Conservation (phyloP, 2,329 filamentous ascomycete genomes). For the Chalara sp. region DNA sequence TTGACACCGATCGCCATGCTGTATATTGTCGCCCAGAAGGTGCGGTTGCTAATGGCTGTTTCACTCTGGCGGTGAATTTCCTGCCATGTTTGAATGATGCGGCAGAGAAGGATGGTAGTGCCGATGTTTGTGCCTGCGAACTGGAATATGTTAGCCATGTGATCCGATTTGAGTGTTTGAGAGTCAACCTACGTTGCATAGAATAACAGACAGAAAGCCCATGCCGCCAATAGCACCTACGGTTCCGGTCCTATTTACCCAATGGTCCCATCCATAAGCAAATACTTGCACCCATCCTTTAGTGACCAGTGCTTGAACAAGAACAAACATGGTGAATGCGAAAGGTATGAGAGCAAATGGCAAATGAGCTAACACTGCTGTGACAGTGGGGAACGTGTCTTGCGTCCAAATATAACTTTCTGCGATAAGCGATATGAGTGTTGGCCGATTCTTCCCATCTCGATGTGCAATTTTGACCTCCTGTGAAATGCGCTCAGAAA, state of each 20-base stretch:
- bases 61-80: conserved; percentile 44
- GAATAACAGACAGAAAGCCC: conserved; percentile 63
- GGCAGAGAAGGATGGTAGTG: conserved; percentile 65
- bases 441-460: conserved; percentile 28
- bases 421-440: conserved; percentile 43
- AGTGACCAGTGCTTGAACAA: conserved; percentile 65
- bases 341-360: conserved; percentile 65
- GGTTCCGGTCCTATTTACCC: conserved; percentile 63
- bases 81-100: conserved; percentile 64
- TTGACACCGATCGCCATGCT: conserved; percentile 70
- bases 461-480: conserved; percentile 1
- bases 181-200: conserved; percentile 58
- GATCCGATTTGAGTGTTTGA: no score
- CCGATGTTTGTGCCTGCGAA: conserved; percentile 74
- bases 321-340: conserved; percentile 66
- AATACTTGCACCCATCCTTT: conserved; percentile 72
- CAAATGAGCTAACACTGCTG: conserved; percentile 57
- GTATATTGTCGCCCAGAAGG: conserved; percentile 69
- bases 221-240: conserved; percentile 65
- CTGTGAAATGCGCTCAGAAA: conserved; percentile 5
- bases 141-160: conserved; percentile 30
- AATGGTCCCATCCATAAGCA: conserved; percentile 66
- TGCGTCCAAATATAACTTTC: conserved; percentile 51
- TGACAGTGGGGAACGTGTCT: conserved; percentile 65
- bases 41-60: conserved; percentile 51